phyloP scores from a whole-genome alignment of 2,329 filamentous ascomycete genomes.

The Trichoderma pleuroti region DNA sequence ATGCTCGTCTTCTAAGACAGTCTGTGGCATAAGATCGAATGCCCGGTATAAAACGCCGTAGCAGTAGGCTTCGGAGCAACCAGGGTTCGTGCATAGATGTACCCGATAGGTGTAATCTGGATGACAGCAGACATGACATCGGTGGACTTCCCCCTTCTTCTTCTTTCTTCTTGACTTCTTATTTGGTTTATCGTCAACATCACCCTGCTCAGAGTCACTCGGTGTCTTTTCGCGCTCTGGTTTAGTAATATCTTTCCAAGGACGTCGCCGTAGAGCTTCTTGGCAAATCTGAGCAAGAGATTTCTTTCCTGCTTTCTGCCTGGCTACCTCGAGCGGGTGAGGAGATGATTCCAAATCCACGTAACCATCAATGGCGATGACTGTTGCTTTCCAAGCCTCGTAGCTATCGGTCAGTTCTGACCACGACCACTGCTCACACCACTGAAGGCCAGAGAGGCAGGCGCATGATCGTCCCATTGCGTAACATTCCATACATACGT shows the following conservation, averaged over 20 bases:
- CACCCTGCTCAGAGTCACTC: conserved; percentile 53
- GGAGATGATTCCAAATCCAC: conserved; percentile 64
- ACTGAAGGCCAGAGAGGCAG: conserved; percentile 79
- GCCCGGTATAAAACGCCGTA: conserved; percentile 90
- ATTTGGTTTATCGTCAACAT: conserved; percentile 58
- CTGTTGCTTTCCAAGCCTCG: conserved; percentile 75
- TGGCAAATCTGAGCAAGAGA: conserved; percentile 91
- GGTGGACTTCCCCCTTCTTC: conserved; percentile 53
- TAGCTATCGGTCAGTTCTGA: conserved; percentile 71
- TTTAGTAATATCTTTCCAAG: conserved; percentile 78
- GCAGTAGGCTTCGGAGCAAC: conserved; percentile 76
- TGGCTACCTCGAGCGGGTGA: conserved; percentile 66
- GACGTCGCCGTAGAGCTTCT: conserved; percentile 73
- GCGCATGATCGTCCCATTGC: conserved; percentile 93
- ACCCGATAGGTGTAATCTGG: conserved; percentile 82
- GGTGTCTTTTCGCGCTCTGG: conserved; percentile 47
- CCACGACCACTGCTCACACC: conserved; percentile 94
- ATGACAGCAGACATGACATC: conserved; percentile 81
- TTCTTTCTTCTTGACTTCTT: conserved; percentile 55
- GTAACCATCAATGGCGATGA: conserved; percentile 69
- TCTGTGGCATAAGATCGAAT: conserved; percentile 84
- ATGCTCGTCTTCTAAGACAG: conserved; percentile 71
- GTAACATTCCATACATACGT: conserved; percentile 97
- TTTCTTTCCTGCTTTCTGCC: conserved; percentile 65
- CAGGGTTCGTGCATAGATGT: conserved; percentile 67